Conservation (phyloP, 805 yeast species). For the Wickerhamomyces xylosicus region DNA sequence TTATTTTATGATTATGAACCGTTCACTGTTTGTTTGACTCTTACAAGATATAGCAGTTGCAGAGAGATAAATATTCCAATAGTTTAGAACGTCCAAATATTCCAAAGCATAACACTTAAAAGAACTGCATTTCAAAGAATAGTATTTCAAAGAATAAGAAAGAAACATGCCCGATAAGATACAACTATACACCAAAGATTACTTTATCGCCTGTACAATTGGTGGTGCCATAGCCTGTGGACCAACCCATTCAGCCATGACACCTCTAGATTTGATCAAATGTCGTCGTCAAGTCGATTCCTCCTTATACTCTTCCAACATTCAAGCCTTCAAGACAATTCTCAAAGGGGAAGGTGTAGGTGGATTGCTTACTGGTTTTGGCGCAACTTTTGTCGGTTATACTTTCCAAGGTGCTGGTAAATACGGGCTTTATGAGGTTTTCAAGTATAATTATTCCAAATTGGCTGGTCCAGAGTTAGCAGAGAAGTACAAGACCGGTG, state of each 20-base stretch:
- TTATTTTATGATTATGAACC: too few relatives aligned
- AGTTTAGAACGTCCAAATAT: too few relatives aligned
- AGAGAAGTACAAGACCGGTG: constrained; percentile 54
- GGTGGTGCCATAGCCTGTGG: constrained; percentile 84
- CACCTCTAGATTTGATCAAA: constrained; percentile 90
- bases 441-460: constrained; percentile 71
- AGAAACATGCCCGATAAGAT: constrained; percentile 3
- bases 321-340: constrained; percentile 76
- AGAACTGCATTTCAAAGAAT: too few relatives aligned
- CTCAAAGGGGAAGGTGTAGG: constrained; percentile 62
- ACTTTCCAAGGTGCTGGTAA: constrained; percentile 96
- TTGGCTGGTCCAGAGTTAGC: constrained; percentile 55
- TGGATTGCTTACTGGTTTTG: constrained; percentile 78
- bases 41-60: too few relatives aligned
- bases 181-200: constrained; percentile 24
- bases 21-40: too few relatives aligned
- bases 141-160: too few relatives aligned
- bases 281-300: constrained; percentile 87
- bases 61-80: too few relatives aligned
- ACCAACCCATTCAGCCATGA: constrained; percentile 88
- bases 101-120: too few relatives aligned
- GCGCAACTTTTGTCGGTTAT: constrained; percentile 90
- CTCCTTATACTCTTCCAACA: constrained; percentile 57
- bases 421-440: constrained; percentile 89
- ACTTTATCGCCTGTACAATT: constrained; percentile 46